Conservation (phyloP, 768 basidiomycete genomes). For the Lactifluus rugatus region DNA sequence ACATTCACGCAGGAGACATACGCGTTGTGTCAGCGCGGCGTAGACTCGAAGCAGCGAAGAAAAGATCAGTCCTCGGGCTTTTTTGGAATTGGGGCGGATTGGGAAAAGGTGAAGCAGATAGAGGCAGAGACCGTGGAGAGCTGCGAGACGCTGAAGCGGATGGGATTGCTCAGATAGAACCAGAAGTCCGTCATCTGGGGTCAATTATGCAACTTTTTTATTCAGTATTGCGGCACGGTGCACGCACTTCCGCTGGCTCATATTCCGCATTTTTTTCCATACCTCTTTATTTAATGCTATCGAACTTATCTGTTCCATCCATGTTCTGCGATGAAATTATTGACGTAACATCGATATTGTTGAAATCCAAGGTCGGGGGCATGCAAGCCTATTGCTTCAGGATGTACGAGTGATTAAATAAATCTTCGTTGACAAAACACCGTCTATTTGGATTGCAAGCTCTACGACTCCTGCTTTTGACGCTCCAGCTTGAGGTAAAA, state of each 20-base stretch:
- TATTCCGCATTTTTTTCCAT: background rate
- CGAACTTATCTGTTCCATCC: background rate
- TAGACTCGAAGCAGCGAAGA: constrained; percentile 56
- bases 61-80: constrained; percentile 75
- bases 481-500: constrained; percentile 82
- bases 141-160: constrained; percentile 66
- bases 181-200: background rate
- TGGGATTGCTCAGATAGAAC: constrained; percentile 43
- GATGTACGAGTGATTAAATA: background rate
- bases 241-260: background rate
- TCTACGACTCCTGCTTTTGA: constrained; percentile 30
- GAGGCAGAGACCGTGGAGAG: constrained; percentile 58
- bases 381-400: background rate
- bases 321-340: background rate
- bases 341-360: background rate
- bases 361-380: background rate
- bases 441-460: constrained; percentile 8
- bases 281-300: constrained; percentile 1
- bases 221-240: background rate
- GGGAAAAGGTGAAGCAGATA: constrained; percentile 76
- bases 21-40: constrained; percentile 57
- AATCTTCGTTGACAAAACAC: constrained; percentile 3
- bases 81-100: constrained; percentile 88
- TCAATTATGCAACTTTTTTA: constrained; percentile 8
- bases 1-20: constrained; percentile 64